Percentiles rank a stretch among this genome's conserved stretches.
Conservation (phyloP, 2,329 filamentous ascomycete species). For the Curvularia verruculosa region DNA sequence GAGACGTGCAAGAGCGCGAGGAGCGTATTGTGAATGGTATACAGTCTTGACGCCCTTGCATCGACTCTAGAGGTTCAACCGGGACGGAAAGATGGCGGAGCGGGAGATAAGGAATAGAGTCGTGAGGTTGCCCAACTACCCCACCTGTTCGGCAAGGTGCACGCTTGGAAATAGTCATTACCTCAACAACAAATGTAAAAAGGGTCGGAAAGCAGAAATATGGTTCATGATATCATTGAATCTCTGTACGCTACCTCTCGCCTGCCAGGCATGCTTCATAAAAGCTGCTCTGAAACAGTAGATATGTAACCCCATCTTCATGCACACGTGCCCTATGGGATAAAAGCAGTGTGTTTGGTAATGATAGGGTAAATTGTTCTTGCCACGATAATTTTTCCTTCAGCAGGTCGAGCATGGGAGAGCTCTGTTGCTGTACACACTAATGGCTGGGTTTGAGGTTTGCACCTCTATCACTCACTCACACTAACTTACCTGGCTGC, state of each 20-base stretch:
- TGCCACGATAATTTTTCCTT: conserved; percentile 71
- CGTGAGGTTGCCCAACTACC: conserved; percentile 24
- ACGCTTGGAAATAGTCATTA: conserved; percentile 18
- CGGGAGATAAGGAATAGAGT: background rate
- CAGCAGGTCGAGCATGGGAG: conserved; percentile 66
- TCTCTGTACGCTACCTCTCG: conserved; percentile 1
- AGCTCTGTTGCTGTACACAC: conserved; percentile 73
- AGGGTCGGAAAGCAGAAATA: background rate
- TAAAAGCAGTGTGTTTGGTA: conserved; percentile 69
- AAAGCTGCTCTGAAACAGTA: conserved; percentile 17
- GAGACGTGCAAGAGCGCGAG: conserved; percentile 39
- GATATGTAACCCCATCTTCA: conserved; percentile 66
- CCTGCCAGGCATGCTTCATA: background rate
- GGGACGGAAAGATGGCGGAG: background rate
- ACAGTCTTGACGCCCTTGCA: conserved; percentile 32
- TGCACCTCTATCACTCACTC: conserved; percentile 23
- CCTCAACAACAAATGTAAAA: conserved; percentile 5
- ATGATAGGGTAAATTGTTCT: conserved; percentile 62
- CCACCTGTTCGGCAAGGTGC: conserved; percentile 20
- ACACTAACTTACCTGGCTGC: conserved; percentile 14
- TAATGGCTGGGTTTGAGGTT: conserved; percentile 60
- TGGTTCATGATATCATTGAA: conserved; percentile 12
- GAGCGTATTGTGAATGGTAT: conserved; percentile 17
- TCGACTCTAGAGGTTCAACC: conserved; percentile 27
- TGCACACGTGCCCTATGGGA: conserved; percentile 64